Evolutionary conservation across 2,329 filamentous ascomycete species (phyloP), one percentile per base, ranked within the genome.

Genomic region (Alternaria triticina): DNA sequence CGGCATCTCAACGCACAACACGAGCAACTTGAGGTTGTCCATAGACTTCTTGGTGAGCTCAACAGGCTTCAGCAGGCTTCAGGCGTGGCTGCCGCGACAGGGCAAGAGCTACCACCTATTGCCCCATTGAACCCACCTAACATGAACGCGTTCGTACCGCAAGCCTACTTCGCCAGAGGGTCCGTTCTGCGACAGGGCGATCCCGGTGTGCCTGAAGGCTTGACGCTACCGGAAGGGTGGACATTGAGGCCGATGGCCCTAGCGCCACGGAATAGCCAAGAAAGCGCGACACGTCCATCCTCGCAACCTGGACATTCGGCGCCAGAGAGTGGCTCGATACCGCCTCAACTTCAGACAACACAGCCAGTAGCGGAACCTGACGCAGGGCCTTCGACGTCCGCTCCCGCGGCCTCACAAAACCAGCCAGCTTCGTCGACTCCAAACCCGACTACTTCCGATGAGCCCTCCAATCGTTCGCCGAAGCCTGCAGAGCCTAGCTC

Each of bases 161-260:
- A 79, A 62, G 76, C 76, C 13, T 79, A 77, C 51, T 71, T 77
- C 44, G 61, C 76, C 17, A 74, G 73, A 55, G 76, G 77, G 11
- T 67, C 73, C 13, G 68, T 74, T 17, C 58, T 80, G 45, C 68
- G 77, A 44, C 77, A 77, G 40, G 77, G 77, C 23, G 77, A 80
- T 65, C 61, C 71, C 27, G 74, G 76, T 52, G 59, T 80, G 27
- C 79, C 78, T 9, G 70, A 70, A 55, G 79, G 79, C 6, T 57
- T 81, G 52, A 71, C 69, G n/a, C 70, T 81, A 36, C 79, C 79
- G 8, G 74, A 77, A 52, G 79, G 78, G 13, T 81, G 78, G 77
- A 79, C 76, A 17, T 56, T 80, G 65, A 67, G 75, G 57, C 74
- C 75, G 6, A 75, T 79, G 74, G 67, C 74, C 30, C 62, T 72